Evolutionary conservation across 2,329 filamentous ascomycete genomes (phyloP).

Genomic region (Coniochaeta hoffmannii): DNA sequence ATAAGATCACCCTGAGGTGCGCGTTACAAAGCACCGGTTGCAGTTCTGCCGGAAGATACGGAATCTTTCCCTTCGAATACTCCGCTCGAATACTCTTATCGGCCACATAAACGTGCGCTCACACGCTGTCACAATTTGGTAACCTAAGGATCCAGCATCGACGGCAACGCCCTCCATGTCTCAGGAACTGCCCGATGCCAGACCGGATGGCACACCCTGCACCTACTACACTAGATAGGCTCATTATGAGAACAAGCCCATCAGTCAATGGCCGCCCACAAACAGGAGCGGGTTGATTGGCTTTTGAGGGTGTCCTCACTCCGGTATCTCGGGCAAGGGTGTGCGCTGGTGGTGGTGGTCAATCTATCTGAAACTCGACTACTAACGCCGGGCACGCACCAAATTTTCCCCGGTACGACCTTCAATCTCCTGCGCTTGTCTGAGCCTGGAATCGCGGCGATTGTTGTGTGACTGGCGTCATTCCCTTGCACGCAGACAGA

Average conservation of each 20-base stretch:
- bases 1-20: too few relatives aligned
- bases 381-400: not conserved
- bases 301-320: not conserved
- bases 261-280: too few relatives aligned
- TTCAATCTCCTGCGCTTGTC: not conserved
- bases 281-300: not conserved
- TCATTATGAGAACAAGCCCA: too few relatives aligned
- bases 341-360: not conserved
- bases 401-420: not conserved
- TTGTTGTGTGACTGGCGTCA: not conserved
- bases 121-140: not conserved
- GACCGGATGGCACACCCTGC: not conserved
- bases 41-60: too few relatives aligned
- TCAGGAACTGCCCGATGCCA: not conserved
- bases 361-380: not conserved
- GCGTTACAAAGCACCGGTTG: too few relatives aligned
- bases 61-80: too few relatives aligned
- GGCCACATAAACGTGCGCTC: too few relatives aligned
- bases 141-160: not conserved
- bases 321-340: not conserved
- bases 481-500: too few relatives aligned
- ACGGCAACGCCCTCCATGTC: not conserved
- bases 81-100: too few relatives aligned
- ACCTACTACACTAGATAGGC: too few relatives aligned
- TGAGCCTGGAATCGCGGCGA: not conserved